A percentile compares a stretch with the other conserved stretches of the same genome.
Evolutionary conservation across 2,329 filamentous ascomycete genomes (phyloP).

Genomic region (Alternaria sp.): DNA sequence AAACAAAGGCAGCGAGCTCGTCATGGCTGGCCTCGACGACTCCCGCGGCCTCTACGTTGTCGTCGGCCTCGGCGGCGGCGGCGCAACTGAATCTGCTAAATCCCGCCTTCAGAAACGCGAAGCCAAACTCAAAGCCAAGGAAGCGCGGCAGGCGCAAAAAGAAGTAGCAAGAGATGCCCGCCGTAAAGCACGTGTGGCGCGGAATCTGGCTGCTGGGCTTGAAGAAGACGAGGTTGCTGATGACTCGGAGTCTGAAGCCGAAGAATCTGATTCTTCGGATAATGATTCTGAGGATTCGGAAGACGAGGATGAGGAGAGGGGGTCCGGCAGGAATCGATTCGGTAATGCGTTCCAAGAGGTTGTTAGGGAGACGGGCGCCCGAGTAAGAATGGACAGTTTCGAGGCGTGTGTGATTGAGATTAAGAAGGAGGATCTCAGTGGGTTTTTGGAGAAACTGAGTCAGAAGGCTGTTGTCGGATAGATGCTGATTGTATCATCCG

Average conservation of each 20-base stretch:
- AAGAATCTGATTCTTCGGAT: conserved; percentile 67
- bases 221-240: conserved; percentile 62
- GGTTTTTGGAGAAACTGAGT: conserved; percentile 89
- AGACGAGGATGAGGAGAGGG: conserved; percentile 65
- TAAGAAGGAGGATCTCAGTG: conserved; percentile 90
- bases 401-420: conserved; percentile 98
- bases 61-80: conserved; percentile 88
- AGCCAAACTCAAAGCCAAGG: conserved; percentile 65
- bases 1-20: conserved; percentile 78
- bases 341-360: conserved; percentile 96
- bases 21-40: conserved; percentile 89
- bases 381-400: conserved; percentile 93
- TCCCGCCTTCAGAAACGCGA: conserved; percentile 72
- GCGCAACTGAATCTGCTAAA: conserved; percentile 65
- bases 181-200: conserved; percentile 53
- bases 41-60: conserved; percentile 86
- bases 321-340: conserved; percentile 85
- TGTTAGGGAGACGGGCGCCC: conserved; percentile 84
- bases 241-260: conserved; percentile 57
- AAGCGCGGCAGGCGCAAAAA: conserved; percentile 54
- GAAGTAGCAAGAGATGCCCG: conserved; percentile 69
- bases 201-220: conserved; percentile 63
- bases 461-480: conserved; percentile 80
- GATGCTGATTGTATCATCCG: too few relatives aligned
- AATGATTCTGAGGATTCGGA: conserved; percentile 49